Base-by-base conservation (phyloP, 2,329 filamentous ascomycete species). In the Pyrenophora teres region DNA sequence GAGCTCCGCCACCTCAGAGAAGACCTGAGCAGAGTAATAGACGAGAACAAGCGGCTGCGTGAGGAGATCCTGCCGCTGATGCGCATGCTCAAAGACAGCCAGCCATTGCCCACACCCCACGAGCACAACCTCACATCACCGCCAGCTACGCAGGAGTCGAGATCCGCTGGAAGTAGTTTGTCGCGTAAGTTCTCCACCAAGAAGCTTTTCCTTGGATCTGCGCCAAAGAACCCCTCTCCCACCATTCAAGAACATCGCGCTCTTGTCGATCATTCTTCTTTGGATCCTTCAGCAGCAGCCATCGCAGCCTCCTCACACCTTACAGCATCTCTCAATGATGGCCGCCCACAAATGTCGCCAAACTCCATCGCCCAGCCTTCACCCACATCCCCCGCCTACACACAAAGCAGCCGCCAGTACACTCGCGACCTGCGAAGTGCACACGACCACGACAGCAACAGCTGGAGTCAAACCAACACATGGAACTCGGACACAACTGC, bases 51-150 rank as follows among this genome's bases (percentile, higher is more conserved):
- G 63, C 87, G 90, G 61, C 77, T 99, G 57, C 84, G 94, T 50
- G 93, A 97, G 74, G 94, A 99, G 69, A 85, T 97, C 68, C 81
- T 97, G 27, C 93, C 94, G 3, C 87, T 96, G 16, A 85, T 97
- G 67, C 90, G 92, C 57, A 86, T 96, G 68, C 89, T 87, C 65
- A 97, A 97, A 77, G 92, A 97, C 71, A 88, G 88, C 64, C 89
- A 92, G 69, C 93, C 93, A 31, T 80, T 97, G 18, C 63, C 63
- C 38, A 78, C 78, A 32, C 76, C 77, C 23, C 67, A 72, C 50
- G 71, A 74, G n/a, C 69, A 71, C 48, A 37, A 54, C 32, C 51
- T 72, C 52, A 65, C 62, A 46, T 73, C 73, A 27, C 69, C 73
- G 16, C 72, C 72, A 39, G 60, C 68, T 15, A 57, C 60, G 6